Conservation (phyloP, 2,329 filamentous ascomycete species). For the Sporothrix inflata region DNA sequence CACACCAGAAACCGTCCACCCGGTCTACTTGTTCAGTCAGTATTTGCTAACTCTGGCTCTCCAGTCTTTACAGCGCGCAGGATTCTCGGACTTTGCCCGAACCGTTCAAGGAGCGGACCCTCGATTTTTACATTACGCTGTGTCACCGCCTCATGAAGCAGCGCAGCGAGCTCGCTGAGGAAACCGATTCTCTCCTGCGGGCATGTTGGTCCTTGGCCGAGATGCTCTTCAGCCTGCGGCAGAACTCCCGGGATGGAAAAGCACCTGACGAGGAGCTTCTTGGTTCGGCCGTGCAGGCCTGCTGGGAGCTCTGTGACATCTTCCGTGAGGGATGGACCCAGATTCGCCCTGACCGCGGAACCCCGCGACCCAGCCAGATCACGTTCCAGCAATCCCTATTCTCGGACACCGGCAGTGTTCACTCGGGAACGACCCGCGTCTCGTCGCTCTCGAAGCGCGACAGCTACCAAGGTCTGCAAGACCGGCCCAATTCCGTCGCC, state of each 20-base stretch:
- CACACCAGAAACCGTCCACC: background rate
- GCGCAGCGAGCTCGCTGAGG: slow-evolving; percentile 73
- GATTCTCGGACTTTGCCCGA: slow-evolving; percentile 78
- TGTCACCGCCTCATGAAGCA: slow-evolving; percentile 98
- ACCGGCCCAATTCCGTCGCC: slow-evolving; percentile 38
- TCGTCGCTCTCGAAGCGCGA: slow-evolving; percentile 57
- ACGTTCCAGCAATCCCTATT: slow-evolving; percentile 63
- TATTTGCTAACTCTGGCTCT: background rate
- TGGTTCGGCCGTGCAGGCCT: slow-evolving; percentile 85
- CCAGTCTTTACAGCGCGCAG: slow-evolving; percentile 82
- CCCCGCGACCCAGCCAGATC: slow-evolving; percentile 78
- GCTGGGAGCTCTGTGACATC: slow-evolving; percentile 92
- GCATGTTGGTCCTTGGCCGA: slow-evolving; percentile 91
- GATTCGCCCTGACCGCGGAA: slow-evolving; percentile 81
- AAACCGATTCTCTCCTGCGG: slow-evolving; percentile 80
- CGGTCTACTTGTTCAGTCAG: background rate
- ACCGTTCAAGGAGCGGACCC: slow-evolving; percentile 81
- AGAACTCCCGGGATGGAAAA: slow-evolving; percentile 75
- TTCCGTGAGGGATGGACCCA: slow-evolving; percentile 93
- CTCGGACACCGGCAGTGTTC: slow-evolving; percentile 44
- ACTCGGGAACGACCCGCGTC: slow-evolving; percentile 42
- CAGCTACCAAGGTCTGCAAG: slow-evolving; percentile 53
- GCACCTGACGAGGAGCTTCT: slow-evolving; percentile 80
- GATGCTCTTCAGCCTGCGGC: slow-evolving; percentile 88
- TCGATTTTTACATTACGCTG: slow-evolving; percentile 93